Base-by-base conservation (phyloP, 306 rosid species). In the Vicia faba region DNA sequence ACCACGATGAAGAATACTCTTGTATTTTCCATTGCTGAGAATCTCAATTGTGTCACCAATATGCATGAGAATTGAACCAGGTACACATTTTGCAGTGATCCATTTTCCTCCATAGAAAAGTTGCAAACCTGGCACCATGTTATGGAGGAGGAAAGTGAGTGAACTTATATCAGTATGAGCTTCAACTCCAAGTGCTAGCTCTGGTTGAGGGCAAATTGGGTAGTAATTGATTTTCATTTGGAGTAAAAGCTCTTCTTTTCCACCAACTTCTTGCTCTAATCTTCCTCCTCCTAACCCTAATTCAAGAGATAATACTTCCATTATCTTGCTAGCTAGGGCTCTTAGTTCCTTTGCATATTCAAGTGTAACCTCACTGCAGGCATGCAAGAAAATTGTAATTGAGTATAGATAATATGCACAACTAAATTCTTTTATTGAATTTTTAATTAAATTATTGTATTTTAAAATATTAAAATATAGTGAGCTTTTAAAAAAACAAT, bases 101-200 rank as follows among this genome's bases (percentile, higher is more conserved):
- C 97, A 91, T 12, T 91, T 71, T 8, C 80, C 92, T 1, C 68
- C 56, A 39, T 86, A 83, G 79, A 82, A 79, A 20, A 91, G 96
- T 58, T 91, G 97, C 31, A 91, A 80, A 59, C 97, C 97, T 2
- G 97, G 97, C 11, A 91, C 96, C 97, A 91, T 91, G 46, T 91
- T 91, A 72, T 91, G 97, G 15, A 91, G 83, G 53, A 91, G 75
- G 83, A 91, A 91, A 63, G 97, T 86, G 4, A 91, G 93, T 2
- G 96, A 84, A 29, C 96, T 84, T 0, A 91, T 43, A 26, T 91
- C 97, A 0, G 97, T 91, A 71, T 91, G 97, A 0, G 97, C 97
- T 75, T 91, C 97, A 9, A 86, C 96, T 0, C 97, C 97, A 0
- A 91, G 85, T 31, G 97, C 96, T 2, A 91, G 83, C 20, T 91